Base-by-base conservation (phyloP, 805 yeast genomes). In the Candida stauntonica region DNA sequence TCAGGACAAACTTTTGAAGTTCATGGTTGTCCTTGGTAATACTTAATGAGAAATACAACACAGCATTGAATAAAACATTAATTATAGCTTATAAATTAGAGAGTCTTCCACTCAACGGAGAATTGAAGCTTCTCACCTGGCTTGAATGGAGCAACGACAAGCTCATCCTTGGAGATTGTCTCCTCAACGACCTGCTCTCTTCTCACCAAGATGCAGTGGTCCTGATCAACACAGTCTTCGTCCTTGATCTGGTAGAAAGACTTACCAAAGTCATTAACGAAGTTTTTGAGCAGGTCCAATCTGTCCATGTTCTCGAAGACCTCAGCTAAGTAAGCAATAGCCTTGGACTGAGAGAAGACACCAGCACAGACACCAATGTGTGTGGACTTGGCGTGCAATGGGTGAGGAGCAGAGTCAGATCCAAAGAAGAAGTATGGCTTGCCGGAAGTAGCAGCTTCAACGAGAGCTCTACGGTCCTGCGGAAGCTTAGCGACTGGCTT, bases 401-500 rank as follows among this genome's bases (percentile, higher is more conserved):
- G 95, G 60, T 93, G 99, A 18, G 99, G 99, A 21, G 99, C 99
- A 17, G 96, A 86, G 61, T 93, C 99, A 2, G 96, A 86, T 6
- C 99, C 99, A 57, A 89, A 93, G 68, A 93, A 86, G 62, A 89
- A 93, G 68, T 80, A 89, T 29, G 95, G 86, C 50, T 83, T 79
- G 5, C 98, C 98, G 1, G 93, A 79, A 7, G 85, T 80, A 2
- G 97, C 99, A 28, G 99, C 98, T 26, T 68, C 70, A 6, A 93
- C 73, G 30, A 93, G 66, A 2, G 96, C 91, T 39, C 76, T 70
- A 52, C 82, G 79, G 58, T 93, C 99, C 19, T 66, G 70, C 21
- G 97, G 96, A 26, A 88, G 66, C 61, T 93, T 93, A 27, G 99
- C 99, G 34, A 93, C 98, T 3, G 99, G 99, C 61, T 93, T 93